Evolutionary conservation across 352 stramenopile species (phyloP).

Genomic region (Pythium aristosporum): DNA sequence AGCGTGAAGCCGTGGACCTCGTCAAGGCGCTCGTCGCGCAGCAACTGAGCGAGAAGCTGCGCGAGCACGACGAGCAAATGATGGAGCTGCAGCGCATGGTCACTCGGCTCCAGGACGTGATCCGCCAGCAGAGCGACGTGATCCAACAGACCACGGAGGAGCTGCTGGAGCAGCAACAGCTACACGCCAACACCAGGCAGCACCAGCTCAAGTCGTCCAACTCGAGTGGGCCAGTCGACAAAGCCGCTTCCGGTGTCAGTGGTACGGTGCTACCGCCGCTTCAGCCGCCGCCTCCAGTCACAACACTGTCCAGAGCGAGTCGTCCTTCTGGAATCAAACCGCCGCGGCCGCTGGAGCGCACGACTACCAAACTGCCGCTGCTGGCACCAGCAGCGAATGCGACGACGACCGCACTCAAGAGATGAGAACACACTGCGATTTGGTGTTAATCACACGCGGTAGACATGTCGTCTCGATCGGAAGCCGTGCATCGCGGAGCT

Average conservation of each 20-base stretch:
- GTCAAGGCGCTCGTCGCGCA: constrained; percentile 28
- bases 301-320: not conserved
- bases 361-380: constrained; percentile 16
- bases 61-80: constrained; percentile 29
- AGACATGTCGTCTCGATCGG: no score
- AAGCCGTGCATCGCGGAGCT: no score
- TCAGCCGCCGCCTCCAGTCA: not conserved
- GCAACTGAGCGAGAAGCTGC: constrained; percentile 25
- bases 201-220: constrained; percentile 4
- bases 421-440: not conserved
- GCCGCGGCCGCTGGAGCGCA: constrained; percentile 22
- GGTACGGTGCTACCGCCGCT: not conserved
- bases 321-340: constrained; percentile 26
- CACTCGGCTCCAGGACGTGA: constrained; percentile 21
- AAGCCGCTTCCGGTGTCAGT: not conserved
- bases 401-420: not conserved
- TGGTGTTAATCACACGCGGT: no score
- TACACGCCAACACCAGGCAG: not conserved
- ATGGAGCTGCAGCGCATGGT: constrained; percentile 26
- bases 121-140: constrained; percentile 25
- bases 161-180: constrained; percentile 18
- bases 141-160: constrained; percentile 23
- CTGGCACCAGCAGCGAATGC: not conserved
- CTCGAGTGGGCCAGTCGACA: not conserved
- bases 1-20: constrained; percentile 28